Evolutionary conservation across 768 basidiomycete genomes (phyloP).

Genomic region (Ephemerocybe angulata): DNA sequence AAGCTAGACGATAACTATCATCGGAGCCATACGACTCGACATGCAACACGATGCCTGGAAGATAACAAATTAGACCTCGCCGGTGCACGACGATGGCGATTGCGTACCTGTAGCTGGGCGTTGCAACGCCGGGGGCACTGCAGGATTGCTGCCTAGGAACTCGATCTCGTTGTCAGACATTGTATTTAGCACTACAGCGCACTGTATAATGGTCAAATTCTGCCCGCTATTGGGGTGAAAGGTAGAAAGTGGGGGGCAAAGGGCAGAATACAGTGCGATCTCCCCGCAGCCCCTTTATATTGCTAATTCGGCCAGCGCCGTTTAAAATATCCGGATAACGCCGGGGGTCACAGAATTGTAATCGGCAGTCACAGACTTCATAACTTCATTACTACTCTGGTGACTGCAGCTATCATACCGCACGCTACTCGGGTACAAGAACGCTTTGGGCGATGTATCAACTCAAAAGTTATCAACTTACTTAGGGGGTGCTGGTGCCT

Average conservation of each 20-base stretch:
- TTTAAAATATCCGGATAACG: not conserved
- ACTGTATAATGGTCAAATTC: conserved; percentile 4
- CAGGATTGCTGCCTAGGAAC: conserved; percentile 46
- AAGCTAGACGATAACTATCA: conserved; percentile 45
- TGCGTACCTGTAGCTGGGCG: conserved; percentile 39
- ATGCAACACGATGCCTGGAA: conserved; percentile 54
- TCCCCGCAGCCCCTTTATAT: conserved; percentile 6
- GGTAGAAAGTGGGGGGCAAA: not conserved
- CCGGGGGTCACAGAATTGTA: not conserved
- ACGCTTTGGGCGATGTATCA: not conserved
- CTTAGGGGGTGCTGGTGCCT: not conserved
- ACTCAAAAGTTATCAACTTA: not conserved
- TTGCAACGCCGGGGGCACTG: conserved; percentile 15
- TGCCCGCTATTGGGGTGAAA: not conserved
- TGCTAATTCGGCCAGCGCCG: not conserved
- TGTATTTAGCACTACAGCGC: conserved; percentile 10
- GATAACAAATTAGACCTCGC: conserved; percentile 15
- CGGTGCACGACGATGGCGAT: conserved; percentile 14
- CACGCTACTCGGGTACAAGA: no score
- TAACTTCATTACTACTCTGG: no score
- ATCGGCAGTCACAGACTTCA: no score
- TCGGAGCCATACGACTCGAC: conserved; percentile 50
- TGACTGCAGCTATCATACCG: no score
- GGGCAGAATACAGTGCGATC: not conserved
- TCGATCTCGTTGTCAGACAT: conserved; percentile 60